These are phyloP conservation scores for Plantago coronopus DNA, from an alignment of 305 asterid species.

Conservation along the genomic window DNA sequence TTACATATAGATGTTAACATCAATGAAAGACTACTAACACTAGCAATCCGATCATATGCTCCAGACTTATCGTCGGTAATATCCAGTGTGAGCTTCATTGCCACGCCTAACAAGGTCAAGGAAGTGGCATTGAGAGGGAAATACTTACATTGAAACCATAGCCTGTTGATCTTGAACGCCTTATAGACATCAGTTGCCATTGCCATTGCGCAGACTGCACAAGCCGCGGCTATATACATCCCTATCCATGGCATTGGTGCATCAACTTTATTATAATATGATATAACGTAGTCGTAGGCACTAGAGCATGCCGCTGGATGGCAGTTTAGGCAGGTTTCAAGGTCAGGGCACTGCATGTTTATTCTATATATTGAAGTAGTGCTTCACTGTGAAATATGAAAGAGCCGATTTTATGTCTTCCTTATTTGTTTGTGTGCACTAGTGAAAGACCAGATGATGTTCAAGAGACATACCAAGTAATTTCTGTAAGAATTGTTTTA, in stretches of 20 bases:
- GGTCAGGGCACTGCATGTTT: no score
- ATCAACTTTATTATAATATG: neutral
- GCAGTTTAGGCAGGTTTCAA: no score
- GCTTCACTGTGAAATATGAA: no score
- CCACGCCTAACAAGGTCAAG: neutral
- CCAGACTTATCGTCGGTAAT: neutral
- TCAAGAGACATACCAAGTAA: no score
- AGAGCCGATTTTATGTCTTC: no score
- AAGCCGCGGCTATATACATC: neutral
- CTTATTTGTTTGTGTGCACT: no score
- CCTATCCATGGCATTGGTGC: constrained; percentile 3
- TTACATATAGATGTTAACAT: neutral
- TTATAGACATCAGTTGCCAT: neutral
- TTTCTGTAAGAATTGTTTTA: no score
- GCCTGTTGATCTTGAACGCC: neutral
- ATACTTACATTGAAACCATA: constrained; percentile 1
- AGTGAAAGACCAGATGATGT: no score
- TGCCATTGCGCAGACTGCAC: neutral
- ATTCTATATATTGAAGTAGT: no score
- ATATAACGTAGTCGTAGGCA: no score
- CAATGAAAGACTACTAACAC: neutral
- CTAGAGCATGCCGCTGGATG: no score
- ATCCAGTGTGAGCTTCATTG: neutral
- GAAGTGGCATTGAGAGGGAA: neutral
- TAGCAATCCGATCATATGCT: rapidly evolving